A percentile compares a stretch with the other conserved stretches of the same genome.
Evolutionary conservation across 2,329 filamentous ascomycete species (phyloP).

Genomic region (Lojkania enalia): DNA sequence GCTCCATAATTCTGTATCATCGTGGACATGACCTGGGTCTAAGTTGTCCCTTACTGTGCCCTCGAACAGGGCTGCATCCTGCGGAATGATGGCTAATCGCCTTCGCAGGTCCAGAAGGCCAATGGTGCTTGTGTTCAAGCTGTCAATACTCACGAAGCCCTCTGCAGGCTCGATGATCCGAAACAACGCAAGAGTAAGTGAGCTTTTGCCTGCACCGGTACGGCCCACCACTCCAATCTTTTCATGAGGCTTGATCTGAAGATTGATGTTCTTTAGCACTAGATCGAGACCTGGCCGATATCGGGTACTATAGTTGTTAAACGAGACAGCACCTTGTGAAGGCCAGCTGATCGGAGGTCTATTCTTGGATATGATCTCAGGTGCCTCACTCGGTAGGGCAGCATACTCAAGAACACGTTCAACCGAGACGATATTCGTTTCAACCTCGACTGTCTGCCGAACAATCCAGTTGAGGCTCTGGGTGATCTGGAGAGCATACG

Average conservation of each 20-base stretch:
- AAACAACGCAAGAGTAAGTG: conserved; percentile 88
- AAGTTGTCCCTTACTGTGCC: conserved; percentile 92
- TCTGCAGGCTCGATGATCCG: conserved; percentile 87
- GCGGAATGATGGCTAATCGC: conserved; percentile 92
- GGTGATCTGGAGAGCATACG: conserved; percentile 95
- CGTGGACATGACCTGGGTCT: conserved; percentile 90
- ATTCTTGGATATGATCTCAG: conserved; percentile 87
- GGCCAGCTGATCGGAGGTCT: conserved; percentile 91
- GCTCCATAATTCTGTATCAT: conserved; percentile 97
- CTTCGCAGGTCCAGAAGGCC: conserved; percentile 86
- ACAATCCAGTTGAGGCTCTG: conserved; percentile 99
- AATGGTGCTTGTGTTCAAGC: conserved; percentile 85
- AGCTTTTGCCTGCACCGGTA: conserved; percentile 95
- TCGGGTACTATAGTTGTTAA: conserved; percentile 91
- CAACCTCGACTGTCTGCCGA: conserved; percentile 97
- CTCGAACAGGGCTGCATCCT: conserved; percentile 95
- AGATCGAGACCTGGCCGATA: conserved; percentile 89
- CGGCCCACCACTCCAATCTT: conserved; percentile 98
- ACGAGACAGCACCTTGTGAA: conserved; percentile 81
- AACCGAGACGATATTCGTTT: conserved; percentile 99
- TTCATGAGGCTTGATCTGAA: conserved; percentile 93
- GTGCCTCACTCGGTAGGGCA: conserved; percentile 85
- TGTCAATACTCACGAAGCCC: conserved; percentile 87
- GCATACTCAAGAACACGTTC: conserved; percentile 98
- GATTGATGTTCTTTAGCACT: conserved; percentile 87